Base-by-base conservation (phyloP, 2,329 filamentous ascomycete species). In the Penicillium palitans region DNA sequence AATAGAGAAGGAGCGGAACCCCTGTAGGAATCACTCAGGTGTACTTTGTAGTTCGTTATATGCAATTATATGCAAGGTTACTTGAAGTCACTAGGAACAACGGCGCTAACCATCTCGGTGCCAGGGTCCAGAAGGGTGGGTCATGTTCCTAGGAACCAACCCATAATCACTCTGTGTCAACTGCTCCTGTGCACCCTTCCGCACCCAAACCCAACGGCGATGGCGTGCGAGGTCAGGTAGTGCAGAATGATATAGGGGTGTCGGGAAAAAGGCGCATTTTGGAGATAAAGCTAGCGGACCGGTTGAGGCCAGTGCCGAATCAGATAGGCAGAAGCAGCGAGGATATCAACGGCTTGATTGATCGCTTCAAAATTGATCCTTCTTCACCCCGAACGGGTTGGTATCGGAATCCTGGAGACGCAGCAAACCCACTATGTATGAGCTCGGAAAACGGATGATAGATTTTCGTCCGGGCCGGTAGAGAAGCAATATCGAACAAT, bases 61-160 rank as follows among this genome's bases (percentile, higher is more conserved):
- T 44, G 42, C 29, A 45, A 10, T 31, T 33, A 33, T 33, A 7
- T 44, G 42, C 29, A 45, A 10, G 68, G 66, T 46, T 70, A 74
- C 70, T 82, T 79, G 51, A 82, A 81, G n/a, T 78, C 79, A 33
- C 80, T 78, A 3, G 80, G 79, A 8, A 72, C 69, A 46, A 81
- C 77, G 0, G 80, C 72, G 2, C 80, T 79, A 2, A 77, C 72
- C 66, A 82, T 73, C 61, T 81, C 76, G 0, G 78, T 78, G 54
- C 81, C 13, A 79, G 63, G 17, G 81, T 70, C 63, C 80, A 78
- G 69, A 81, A 81, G 3, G 79, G 59, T 81, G 80, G 1, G 76
- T 79, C 1, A 78, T 80, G 59, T 81, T 76, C 21, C 70, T 69
- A 0, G 78, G 75, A 0, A 81, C 77, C 5, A 76, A 76, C 39